Percentiles rank a stretch among this genome's conserved stretches.
Evolutionary conservation across 768 basidiomycete genomes (phyloP).

Genomic region (Leccinum rimulosum): DNA sequence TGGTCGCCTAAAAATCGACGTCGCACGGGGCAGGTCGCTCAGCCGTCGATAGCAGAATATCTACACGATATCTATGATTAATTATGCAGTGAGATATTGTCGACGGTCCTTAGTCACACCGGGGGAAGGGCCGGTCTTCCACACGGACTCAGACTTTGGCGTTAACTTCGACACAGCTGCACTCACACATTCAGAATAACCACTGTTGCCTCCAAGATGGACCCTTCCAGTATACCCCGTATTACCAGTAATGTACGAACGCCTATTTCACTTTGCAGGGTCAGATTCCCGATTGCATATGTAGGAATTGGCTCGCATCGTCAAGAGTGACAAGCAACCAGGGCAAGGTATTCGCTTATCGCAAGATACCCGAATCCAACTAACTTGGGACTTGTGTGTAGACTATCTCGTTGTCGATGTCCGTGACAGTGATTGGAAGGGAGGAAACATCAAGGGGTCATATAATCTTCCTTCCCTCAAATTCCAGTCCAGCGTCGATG

Average conservation of each 20-base stretch:
- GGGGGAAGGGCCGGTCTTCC: not conserved
- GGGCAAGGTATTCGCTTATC: slow-evolving; percentile 34
- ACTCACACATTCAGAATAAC: slow-evolving; percentile 5
- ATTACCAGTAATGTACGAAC: slow-evolving; percentile 22
- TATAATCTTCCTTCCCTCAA: slow-evolving; percentile 59
- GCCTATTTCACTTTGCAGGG: not conserved
- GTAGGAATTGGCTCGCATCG: slow-evolving; percentile 67
- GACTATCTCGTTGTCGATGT: slow-evolving; percentile 83
- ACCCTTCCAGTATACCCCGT: slow-evolving; percentile 13
- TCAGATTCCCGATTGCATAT: slow-evolving; percentile 12
- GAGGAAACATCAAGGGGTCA: slow-evolving; percentile 74
- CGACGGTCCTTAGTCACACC: slow-evolving; percentile 1
- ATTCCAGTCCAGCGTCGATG: slow-evolving; percentile 56
- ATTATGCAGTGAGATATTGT: slow-evolving; percentile 7
- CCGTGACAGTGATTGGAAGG: slow-evolving; percentile 76
- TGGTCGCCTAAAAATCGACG: slow-evolving; percentile 10
- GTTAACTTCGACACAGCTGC: slow-evolving; percentile 4
- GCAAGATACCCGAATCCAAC: not conserved
- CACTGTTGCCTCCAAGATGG: slow-evolving; percentile 15
- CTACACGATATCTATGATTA: slow-evolving; percentile 7
- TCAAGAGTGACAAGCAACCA: slow-evolving; percentile 61
- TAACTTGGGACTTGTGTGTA: slow-evolving; percentile 2
- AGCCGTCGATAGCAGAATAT: slow-evolving; percentile 19
- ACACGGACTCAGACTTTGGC: slow-evolving; percentile 4
- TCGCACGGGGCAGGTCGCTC: slow-evolving; percentile 21